A percentile compares a stretch with the other conserved stretches of the same genome.
These are phyloP conservation scores for Aspergillus sergii DNA, from an alignment of 2,329 filamentous ascomycete genomes.

Conservation along the genomic window DNA sequence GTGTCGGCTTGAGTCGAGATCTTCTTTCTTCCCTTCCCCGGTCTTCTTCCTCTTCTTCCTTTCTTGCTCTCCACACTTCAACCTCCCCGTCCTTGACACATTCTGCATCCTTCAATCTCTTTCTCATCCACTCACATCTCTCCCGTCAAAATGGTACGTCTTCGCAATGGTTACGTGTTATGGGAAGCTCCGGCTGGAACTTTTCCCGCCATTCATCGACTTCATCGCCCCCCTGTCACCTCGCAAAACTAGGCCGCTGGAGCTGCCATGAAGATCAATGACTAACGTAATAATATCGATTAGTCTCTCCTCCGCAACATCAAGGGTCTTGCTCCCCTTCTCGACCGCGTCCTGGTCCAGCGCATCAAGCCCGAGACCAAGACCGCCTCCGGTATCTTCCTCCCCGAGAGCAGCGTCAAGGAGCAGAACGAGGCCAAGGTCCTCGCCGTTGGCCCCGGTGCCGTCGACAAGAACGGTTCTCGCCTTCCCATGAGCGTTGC, in stretches of 20 bases:
- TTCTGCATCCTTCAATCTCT: constrained; percentile 5
- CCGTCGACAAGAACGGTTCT: constrained; percentile 84
- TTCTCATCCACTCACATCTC: not conserved
- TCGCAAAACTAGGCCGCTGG: not conserved
- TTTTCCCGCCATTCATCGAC: constrained; percentile 9
- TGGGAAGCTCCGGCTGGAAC: constrained; percentile 9
- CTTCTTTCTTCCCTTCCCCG: constrained; percentile 32
- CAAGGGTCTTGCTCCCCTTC: constrained; percentile 89
- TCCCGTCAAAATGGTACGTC: constrained; percentile 30
- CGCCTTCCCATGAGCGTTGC: constrained; percentile 80
- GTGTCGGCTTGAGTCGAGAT: constrained; percentile 31
- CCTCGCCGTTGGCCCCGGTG: constrained; percentile 89
- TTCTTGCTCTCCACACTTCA: constrained; percentile 31
- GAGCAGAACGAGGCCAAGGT: constrained; percentile 98
- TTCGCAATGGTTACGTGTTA: not conserved
- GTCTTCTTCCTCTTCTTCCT: constrained; percentile 32
- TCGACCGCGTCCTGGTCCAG: constrained; percentile 98
- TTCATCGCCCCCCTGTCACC: not conserved
- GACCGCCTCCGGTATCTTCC: constrained; percentile 95
- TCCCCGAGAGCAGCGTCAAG: constrained; percentile 95
- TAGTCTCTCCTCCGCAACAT: constrained; percentile 80
- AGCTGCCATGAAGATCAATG: not conserved
- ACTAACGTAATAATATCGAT: constrained; percentile 9
- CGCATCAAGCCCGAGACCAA: constrained; percentile 96
- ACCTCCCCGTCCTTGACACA: constrained; percentile 16